phyloP scores from a whole-genome alignment of 169 alveolate species.

The Neospora caninum region DNA sequence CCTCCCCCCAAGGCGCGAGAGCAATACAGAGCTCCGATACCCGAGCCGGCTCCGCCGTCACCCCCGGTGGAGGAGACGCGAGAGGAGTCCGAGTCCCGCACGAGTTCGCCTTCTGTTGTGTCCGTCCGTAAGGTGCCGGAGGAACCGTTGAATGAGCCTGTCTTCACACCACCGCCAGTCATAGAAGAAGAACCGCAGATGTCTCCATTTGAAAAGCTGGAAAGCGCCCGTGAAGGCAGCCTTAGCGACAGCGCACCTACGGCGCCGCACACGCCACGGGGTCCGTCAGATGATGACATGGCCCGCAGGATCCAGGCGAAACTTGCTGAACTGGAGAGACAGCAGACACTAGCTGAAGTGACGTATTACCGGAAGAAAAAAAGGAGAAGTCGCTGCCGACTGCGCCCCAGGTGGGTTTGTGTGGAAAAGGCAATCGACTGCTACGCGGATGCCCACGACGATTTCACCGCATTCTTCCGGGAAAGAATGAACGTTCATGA shows the following conservation, averaged over 20 bases:
- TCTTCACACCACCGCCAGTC: not conserved
- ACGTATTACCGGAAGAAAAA: not conserved
- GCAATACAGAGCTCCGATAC: not conserved
- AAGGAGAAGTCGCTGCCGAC: not conserved
- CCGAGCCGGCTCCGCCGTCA: not conserved
- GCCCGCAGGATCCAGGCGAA: not conserved
- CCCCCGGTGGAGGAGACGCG: not conserved
- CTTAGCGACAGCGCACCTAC: not conserved
- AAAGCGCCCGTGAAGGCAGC: not conserved
- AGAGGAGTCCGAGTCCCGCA: not conserved
- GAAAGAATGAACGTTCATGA: not conserved
- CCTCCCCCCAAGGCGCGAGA: not conserved
- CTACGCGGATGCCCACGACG: conserved; percentile 35
- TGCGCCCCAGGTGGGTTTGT: conserved; percentile 11
- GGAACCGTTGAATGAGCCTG: not conserved
- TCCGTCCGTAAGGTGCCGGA: not conserved
- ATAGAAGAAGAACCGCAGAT: not conserved
- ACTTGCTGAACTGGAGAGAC: not conserved
- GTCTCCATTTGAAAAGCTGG: conserved; percentile 24
- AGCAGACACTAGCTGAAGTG: not conserved
- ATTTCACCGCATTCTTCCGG: not conserved
- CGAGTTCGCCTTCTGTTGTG: not conserved
- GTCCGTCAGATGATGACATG: not conserved
- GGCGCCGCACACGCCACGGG: not conserved
- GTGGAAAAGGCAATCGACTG: not conserved